Evolutionary conservation across 1,139 yeast genomes (phyloP), one percentile per base, ranked within the genome.

Genomic region (Yamadazyma jaroonii): DNA sequence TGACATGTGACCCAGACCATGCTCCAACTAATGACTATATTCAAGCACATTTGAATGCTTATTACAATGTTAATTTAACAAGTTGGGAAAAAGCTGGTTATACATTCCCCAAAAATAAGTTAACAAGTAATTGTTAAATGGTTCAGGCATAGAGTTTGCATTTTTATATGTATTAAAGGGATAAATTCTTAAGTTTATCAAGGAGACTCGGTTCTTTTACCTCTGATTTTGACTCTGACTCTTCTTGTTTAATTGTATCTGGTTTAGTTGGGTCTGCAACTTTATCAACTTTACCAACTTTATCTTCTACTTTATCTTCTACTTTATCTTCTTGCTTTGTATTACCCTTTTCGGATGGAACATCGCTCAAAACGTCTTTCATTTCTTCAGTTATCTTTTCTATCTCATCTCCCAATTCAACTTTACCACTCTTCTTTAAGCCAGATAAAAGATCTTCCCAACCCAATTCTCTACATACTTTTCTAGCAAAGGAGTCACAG

Each of bases 11-110:
- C 54, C 96, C 96, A 1, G 52, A 50, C 0, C 85, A 68, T 43
- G 79, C 69, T 50, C 95, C 95, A 29, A 87, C 96, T 0, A 63
- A 66, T 38, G 84, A 84, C 46, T 87, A 87, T 62, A 87, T 87
- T 50, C 63, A 76, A 40, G 54, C 59, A 17, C 95, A 87, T 57
- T 52, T 62, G 41, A 69, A 73, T 43, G 86, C 88, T 14, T 87
- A 87, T 58, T 38, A 51, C 27, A 77, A 87, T 57, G 54, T 67
- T 9, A 87, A 87, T 59, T 49, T 74, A 39, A 87, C 95, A 1
- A 52, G 66, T 23, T 87, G 88, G 85, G 67, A 61, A 31, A 69
- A 56, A 29, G 86, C 89, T 2, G 92, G 92, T 0, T 87, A 82
- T 53, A 48, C 54, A 1, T 64, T 72, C 61, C 95, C 95, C 3